Evolutionary conservation across 2,329 filamentous ascomycete genomes (phyloP).

Genomic region (Ceratocystis diversiconidia): DNA sequence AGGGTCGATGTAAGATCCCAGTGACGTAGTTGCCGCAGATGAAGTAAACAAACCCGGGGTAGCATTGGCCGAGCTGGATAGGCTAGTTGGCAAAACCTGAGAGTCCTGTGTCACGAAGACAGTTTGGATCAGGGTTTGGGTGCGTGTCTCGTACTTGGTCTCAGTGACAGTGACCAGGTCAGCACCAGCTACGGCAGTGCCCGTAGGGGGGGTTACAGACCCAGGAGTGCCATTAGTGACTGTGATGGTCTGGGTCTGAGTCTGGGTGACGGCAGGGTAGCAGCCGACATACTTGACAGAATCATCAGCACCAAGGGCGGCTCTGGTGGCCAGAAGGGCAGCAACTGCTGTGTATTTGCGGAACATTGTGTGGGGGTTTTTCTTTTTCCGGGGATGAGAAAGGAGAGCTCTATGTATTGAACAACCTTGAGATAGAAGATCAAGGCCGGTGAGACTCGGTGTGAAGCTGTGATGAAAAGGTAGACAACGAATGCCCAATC

Average conservation of each 20-base stretch:
- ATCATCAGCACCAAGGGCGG: constrained; percentile 8
- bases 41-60: background rate
- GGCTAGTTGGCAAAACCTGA: background rate
- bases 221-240: background rate
- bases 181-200: background rate
- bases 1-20: background rate
- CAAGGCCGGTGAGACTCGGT: no score
- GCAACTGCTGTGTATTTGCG: constrained; percentile 15
- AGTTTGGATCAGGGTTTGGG: constrained; percentile 8
- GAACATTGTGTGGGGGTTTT: constrained; percentile 6
- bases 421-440: no score
- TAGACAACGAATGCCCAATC: no score
- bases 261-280: constrained; percentile 10
- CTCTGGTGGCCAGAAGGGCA: constrained; percentile 7
- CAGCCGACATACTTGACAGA: constrained; percentile 5
- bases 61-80: background rate
- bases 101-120: constrained; percentile 5
- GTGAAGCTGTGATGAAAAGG: background rate
- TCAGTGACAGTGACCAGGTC: background rate
- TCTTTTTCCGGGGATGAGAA: background rate
- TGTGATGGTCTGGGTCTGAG: constrained; percentile 1
- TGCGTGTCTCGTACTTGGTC: background rate
- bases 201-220: background rate
- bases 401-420: background rate
- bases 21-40: background rate